Evolutionary conservation across 768 basidiomycete species (phyloP).

Genomic region (Solioccasus polychromus): DNA sequence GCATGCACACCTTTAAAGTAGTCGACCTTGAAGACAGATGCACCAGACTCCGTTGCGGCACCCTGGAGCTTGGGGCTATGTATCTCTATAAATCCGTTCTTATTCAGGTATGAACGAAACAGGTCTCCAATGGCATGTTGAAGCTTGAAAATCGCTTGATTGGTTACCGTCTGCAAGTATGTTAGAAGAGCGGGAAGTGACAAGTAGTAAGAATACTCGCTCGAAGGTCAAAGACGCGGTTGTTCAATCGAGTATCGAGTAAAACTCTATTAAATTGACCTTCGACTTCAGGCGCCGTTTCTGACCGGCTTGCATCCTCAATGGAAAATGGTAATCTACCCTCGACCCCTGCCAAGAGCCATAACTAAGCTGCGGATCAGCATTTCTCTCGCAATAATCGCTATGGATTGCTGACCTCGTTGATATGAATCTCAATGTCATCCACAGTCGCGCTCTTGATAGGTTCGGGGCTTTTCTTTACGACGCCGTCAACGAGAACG

Average conservation of each 20-base stretch:
- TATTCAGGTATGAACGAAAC: constrained; percentile 80
- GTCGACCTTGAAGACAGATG: constrained; percentile 95
- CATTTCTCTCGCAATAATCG: neutral
- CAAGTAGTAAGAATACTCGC: constrained; percentile 42
- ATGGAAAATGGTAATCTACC: constrained; percentile 83
- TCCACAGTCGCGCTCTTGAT: constrained; percentile 90
- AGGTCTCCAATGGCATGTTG: constrained; percentile 86
- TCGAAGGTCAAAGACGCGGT: constrained; percentile 90
- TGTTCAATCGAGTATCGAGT: constrained; percentile 92
- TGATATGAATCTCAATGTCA: constrained; percentile 84
- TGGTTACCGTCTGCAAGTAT: constrained; percentile 74
- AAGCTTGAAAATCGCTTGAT: constrained; percentile 92
- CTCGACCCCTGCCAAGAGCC: constrained; percentile 80
- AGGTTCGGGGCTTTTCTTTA: constrained; percentile 73
- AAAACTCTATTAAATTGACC: constrained; percentile 77
- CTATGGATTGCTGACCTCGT: constrained; percentile 51
- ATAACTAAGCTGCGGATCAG: constrained; percentile 50
- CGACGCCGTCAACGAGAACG: constrained; percentile 82
- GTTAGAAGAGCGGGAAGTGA: constrained; percentile 6
- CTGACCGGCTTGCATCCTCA: constrained; percentile 88
- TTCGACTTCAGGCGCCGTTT: constrained; percentile 61
- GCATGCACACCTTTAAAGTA: constrained; percentile 83
- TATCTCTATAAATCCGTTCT: constrained; percentile 84
- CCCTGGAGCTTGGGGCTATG: constrained; percentile 98
- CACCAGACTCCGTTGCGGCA: constrained; percentile 94